Base-by-base conservation (phyloP, 345 rosid genomes). In the Sonneratia alba region DNA sequence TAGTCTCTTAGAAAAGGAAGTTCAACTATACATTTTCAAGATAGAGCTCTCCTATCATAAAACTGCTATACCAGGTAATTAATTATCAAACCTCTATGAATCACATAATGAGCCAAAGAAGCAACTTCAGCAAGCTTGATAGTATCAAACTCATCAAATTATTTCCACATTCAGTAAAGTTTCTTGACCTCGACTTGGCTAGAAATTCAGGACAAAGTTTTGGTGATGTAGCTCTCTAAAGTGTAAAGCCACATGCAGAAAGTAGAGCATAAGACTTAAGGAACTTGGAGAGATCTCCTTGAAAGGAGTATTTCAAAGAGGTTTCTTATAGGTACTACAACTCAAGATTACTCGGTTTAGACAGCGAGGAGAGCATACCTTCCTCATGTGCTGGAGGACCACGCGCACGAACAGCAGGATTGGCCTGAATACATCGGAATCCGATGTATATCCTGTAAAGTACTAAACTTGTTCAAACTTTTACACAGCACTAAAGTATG, bases 1-100 rank as follows among this genome's bases (percentile, higher is more conserved):
- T 55, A 48, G 40, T 72, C 64, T 47, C 49, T 48, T 66, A 64
- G 0, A 27, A 55, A 70, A 69, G 67, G 21, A 73, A 3, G 49
- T 10, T 45, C 13, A 49, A 34, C n/a, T 22, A n/a, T 6, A 22
- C 63, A 57, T 7, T 57, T 57, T 19, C 13, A 57, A 57, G 63
- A 57, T 6, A 22, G 1, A 57, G 63, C 11, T 8, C 32, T 8
- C 22, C 13, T 57, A 57, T 57, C 63, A 57, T 11, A 57, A 7
- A 57, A n/a, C 13, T n/a, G 2, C 13, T 6, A n/a, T 57, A 57
- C 32, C 12, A n/a, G 7, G 57, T 4, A 53, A 9, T 53, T 53
- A 19, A 27, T 27, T 27, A 27, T 15, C 22, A 15, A 53, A 16
- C 57, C 5, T 53, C 13, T 47, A 19, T 53, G 3, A 53, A 53